Evolutionary conservation across 495 filamentous ascomycete genomes (phyloP), one percentile per base, ranked within the genome.

Genomic region (Apodospora peruviana): DNA sequence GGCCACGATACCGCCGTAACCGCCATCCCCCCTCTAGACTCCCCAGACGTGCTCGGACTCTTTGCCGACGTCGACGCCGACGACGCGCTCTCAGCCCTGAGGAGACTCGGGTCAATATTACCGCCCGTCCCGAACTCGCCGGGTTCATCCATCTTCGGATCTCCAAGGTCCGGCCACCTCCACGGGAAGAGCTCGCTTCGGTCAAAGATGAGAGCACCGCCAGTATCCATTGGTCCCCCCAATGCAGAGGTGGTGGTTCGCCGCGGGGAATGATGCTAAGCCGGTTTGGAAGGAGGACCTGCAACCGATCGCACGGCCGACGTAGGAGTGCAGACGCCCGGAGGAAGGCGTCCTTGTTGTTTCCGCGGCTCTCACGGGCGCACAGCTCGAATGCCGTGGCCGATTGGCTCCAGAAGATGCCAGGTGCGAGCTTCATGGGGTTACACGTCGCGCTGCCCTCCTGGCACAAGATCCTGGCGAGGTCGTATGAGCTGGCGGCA

Each of bases 181-280:
- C n/a, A 45, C 2, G 40, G 20, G 10, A 50, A 38, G 0, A 44
- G 24, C 7, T 36, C 39, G 10, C 40, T 38, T 40, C 48, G 48
- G 16, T 41, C 48, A 29, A 44, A 50, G 2, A 50, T 40, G 5
- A 50, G 22, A 35, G 48, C 48, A 12, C 32, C 23, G 4, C 21
- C 39, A 11, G 12, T 19, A 8, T 22, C 34, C n/a, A 50, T 27
- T 16, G n/a, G 3, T 32, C 47, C 16, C 2, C 10, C 10, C 47
- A 34, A 11, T 17, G 9, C 4, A 47, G 40, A 7, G 48, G 17
- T 18, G 50, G 51, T 16, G 51, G 7, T 9, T 47, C 54, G 42
- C 45, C 41, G 20, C 48, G 24, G 23, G 39, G 24, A 14, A 37
- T 47, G 41, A 45, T 43, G 19, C 32, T 5, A 2, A 48, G 3